Conservation (phyloP, 2,329 filamentous ascomycete genomes). For the Claviceps cyperi region DNA sequence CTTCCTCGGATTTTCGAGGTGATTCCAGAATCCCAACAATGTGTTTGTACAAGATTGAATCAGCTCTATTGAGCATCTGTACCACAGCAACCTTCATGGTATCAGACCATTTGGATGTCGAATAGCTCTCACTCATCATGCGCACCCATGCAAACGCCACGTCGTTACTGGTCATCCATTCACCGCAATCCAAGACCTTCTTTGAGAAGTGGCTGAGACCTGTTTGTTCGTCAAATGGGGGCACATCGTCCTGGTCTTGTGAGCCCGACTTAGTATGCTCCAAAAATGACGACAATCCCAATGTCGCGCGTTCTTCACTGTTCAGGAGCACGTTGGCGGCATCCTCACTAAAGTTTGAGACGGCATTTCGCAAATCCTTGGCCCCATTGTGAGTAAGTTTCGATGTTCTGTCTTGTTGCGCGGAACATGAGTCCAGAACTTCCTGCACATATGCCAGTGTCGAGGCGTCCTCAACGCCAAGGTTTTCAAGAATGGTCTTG, state of each 20-base stretch:
- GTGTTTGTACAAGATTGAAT: conserved; percentile 35
- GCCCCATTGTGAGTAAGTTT: conserved; percentile 33
- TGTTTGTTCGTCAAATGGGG: conserved; percentile 35
- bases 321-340: conserved; percentile 36
- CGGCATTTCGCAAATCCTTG: conserved; percentile 32
- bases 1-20: conserved; percentile 11
- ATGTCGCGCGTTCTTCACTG: conserved; percentile 36
- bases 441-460: conserved; percentile 32
- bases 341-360: conserved; percentile 39
- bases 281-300: conserved; percentile 46
- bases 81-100: conserved; percentile 41
- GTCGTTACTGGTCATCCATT: conserved; percentile 41
- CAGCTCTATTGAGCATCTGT: conserved; percentile 38
- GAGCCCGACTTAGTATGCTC: conserved; percentile 46
- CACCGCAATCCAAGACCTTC: conserved; percentile 25
- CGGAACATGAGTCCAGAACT: conserved; percentile 35
- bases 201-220: conserved; percentile 38
- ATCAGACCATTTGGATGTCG: conserved; percentile 42
- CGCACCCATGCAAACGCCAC: conserved; percentile 44
- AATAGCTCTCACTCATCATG: conserved; percentile 35
- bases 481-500: conserved; percentile 38
- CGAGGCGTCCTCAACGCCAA: conserved; percentile 36
- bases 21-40: conserved; percentile 28
- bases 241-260: conserved; percentile 31
- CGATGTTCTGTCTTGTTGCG: conserved; percentile 35